Conservation (phyloP, 257 asterid species). For the Capsicum rhomboideum region DNA sequence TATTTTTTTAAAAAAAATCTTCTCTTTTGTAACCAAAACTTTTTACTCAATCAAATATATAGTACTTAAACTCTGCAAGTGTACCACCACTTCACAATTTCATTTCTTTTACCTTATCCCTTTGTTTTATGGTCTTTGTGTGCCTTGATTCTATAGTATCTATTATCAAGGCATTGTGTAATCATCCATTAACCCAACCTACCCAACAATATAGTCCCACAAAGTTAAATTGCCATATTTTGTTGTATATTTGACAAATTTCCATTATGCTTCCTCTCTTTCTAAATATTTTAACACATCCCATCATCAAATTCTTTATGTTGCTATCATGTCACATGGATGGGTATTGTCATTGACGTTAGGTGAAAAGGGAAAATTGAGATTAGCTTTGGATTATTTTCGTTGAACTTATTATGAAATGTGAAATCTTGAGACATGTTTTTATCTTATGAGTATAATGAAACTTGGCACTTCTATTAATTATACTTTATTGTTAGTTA, state of each 20-base stretch:
- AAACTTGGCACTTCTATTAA: background rate
- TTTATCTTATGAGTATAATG: background rate
- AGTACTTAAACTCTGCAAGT: background rate
- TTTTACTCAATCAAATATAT: background rate
- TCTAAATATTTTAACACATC: background rate
- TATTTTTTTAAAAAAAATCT: no score
- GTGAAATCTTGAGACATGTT: background rate
- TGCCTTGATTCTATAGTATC: background rate
- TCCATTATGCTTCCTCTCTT: background rate
- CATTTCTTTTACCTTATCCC: background rate
- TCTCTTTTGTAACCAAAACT: no score
- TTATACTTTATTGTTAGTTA: background rate
- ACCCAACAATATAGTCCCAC: background rate
- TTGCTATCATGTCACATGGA: background rate
- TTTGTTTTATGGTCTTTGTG: background rate
- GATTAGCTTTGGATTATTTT: background rate
- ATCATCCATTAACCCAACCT: background rate
- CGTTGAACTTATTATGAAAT: background rate
- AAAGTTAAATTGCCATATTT: background rate
- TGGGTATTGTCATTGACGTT: background rate
- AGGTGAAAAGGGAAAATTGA: background rate
- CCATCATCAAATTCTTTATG: background rate
- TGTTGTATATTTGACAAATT: background rate
- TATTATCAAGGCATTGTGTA: background rate
- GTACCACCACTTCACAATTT: background rate